Evolutionary conservation across 768 basidiomycete genomes (phyloP).

Genomic region (Kwoniella sp.): DNA sequence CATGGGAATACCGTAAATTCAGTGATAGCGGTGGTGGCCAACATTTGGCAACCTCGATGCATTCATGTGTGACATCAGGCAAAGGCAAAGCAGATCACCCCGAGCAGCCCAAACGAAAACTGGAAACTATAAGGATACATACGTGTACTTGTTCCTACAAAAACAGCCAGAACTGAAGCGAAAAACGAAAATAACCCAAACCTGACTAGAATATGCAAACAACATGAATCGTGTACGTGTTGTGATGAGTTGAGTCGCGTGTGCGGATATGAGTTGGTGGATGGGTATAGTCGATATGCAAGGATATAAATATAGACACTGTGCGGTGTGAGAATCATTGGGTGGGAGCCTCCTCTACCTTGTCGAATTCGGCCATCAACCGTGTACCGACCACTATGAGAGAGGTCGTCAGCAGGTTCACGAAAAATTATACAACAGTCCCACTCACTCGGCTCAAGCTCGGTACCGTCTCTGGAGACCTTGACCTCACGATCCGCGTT

Average conservation of each 20-base stretch:
- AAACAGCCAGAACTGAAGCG: not conserved
- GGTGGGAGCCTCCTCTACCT: slow-evolving; percentile 2
- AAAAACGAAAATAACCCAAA: slow-evolving; percentile 3
- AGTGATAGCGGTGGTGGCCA: no score
- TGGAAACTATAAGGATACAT: slow-evolving; percentile 14
- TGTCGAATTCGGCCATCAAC: slow-evolving; percentile 51
- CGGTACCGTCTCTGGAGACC: slow-evolving; percentile 81
- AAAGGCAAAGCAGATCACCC: not conserved
- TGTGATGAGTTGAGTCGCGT: slow-evolving; percentile 1
- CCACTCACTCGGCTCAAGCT: slow-evolving; percentile 72
- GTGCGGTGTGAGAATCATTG: no score
- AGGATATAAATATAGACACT: no score
- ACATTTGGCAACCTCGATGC: slow-evolving; percentile 1
- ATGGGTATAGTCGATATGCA: slow-evolving; percentile 6
- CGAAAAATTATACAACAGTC: no score
- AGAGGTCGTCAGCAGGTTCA: slow-evolving; percentile 7
- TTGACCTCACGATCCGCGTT: slow-evolving; percentile 69
- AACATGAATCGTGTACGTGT: slow-evolving; percentile 24
- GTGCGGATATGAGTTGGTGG: not conserved
- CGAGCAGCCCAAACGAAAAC: no score
- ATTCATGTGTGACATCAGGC: not conserved
- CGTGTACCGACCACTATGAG: slow-evolving; percentile 33
- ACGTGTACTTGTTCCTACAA: slow-evolving; percentile 27
- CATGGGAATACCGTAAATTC: not conserved
- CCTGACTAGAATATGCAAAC: not conserved